Evolutionary conservation across 2,329 filamentous ascomycete species (phyloP).

Genomic region (Madurella fahalii): DNA sequence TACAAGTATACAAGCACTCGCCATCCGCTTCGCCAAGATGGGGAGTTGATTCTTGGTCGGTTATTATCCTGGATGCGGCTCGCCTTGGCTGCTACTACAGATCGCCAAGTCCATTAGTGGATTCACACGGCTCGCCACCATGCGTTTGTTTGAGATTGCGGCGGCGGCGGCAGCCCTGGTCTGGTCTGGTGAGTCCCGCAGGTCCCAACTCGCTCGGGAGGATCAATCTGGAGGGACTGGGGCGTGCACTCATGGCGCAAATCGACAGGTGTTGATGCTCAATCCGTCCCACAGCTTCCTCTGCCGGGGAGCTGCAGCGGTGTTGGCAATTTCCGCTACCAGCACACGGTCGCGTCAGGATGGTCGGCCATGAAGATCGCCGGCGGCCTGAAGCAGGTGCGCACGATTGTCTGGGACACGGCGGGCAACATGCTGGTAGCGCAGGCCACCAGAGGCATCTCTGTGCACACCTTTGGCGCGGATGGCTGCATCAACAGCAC

Average conservation of each 20-base stretch:
- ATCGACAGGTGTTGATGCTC: conserved; percentile 14
- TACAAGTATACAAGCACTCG: too few relatives aligned
- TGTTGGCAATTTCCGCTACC: conserved; percentile 32
- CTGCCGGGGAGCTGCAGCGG: conserved; percentile 34
- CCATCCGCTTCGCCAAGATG: too few relatives aligned
- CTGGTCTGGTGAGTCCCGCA: conserved; percentile 17
- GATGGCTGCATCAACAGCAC: conserved; percentile 40
- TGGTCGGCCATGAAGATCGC: conserved; percentile 40
- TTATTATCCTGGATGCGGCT: too few relatives aligned
- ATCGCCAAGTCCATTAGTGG: too few relatives aligned
- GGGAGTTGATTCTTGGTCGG: too few relatives aligned
- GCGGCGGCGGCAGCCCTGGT: conserved; percentile 17
- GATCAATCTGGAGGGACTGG: not conserved
- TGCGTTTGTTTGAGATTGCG: conserved; percentile 19
- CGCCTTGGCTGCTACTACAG: too few relatives aligned
- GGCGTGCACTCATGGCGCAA: not conserved
- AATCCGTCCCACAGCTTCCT: conserved; percentile 27
- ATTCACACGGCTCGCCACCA: conserved; percentile 1
- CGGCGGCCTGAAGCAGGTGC: conserved; percentile 34
- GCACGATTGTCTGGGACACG: conserved; percentile 36
- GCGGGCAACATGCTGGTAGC: conserved; percentile 37
- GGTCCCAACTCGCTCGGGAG: not conserved
- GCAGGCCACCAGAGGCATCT: conserved; percentile 35
- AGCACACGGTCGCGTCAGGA: conserved; percentile 32
- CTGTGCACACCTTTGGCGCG: conserved; percentile 38